Percentiles rank a stretch among this genome's conserved stretches.
Conservation (phyloP, 2,329 filamentous ascomycete species). For the Rhynchosporium agropyri region DNA sequence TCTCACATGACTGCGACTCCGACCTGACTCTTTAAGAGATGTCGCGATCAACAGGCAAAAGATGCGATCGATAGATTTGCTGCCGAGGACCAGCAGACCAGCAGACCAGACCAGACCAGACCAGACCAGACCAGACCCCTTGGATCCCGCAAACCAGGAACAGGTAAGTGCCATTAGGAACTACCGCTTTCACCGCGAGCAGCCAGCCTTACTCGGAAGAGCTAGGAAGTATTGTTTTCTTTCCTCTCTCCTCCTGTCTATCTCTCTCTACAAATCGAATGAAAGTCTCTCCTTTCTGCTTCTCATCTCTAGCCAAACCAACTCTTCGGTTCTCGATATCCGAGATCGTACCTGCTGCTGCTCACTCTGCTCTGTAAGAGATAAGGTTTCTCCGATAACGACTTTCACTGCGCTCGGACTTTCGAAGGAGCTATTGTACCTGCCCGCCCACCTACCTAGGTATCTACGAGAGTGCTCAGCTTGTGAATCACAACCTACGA, state of each 20-base stretch:
- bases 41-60: not conserved
- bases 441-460: not conserved
- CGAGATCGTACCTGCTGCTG: constrained; percentile 23
- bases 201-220: not conserved
- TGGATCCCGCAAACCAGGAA: not conserved
- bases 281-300: too few relatives aligned
- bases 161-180: not conserved
- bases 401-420: not conserved
- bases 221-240: not conserved
- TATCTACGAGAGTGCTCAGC: not conserved
- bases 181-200: not conserved
- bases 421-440: constrained; percentile 3
- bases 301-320: not conserved
- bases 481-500: too few relatives aligned
- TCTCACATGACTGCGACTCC: not conserved
- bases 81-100: not conserved
- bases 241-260: too few relatives aligned
- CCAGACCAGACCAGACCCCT: not conserved
- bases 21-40: not conserved
- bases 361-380: constrained; percentile 49
- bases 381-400: too few relatives aligned
- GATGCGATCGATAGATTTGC: not conserved
- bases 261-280: too few relatives aligned
- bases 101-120: not conserved
- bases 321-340: not conserved